A percentile compares a stretch with the other conserved stretches of the same genome.
Conservation (phyloP, 176 grass and related monocot species). For the Phoenix dactylifera region DNA sequence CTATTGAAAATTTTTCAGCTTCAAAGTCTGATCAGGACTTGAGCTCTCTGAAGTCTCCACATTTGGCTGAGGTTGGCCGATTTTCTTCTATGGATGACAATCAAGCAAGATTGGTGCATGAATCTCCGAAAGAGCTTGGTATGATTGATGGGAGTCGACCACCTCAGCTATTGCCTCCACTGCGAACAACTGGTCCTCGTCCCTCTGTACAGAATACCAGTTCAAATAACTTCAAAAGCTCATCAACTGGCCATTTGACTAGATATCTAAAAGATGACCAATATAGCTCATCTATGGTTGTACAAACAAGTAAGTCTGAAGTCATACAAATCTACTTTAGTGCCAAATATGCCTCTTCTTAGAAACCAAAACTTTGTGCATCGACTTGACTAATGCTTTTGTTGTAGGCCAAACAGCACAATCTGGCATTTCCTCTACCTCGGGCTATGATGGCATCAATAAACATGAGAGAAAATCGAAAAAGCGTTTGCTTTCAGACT, state of each 20-base stretch:
- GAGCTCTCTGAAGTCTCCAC: conserved; percentile 23
- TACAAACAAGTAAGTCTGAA: conserved; percentile 20
- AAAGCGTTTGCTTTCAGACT: conserved; percentile 60
- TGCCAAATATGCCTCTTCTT: neutral
- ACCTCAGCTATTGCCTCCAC: conserved; percentile 29
- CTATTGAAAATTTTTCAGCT: conserved; percentile 32
- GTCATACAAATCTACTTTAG: conserved; percentile 9
- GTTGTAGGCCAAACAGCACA: conserved; percentile 37
- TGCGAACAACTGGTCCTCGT: conserved; percentile 19
- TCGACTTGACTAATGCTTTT: conserved; percentile 18
- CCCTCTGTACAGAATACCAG: conserved; percentile 23
- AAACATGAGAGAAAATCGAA: conserved; percentile 28
- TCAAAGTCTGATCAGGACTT: conserved; percentile 56
- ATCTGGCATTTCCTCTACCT: conserved; percentile 11
- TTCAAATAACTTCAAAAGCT: conserved; percentile 22
- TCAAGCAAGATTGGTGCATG: conserved; percentile 3
- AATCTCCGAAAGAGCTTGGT: conserved; percentile 29
- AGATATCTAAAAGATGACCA: conserved; percentile 19
- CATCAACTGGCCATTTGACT: conserved; percentile 27
- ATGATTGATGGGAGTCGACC: conserved; percentile 36
- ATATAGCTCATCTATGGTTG: conserved; percentile 19
- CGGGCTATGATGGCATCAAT: conserved; percentile 25
- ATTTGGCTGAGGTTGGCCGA: conserved; percentile 3
- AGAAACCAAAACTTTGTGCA: neutral
- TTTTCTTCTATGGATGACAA: neutral